These are phyloP conservation scores for Coemansia sp. DNA, from an alignment of 192 early-diverging fungal genomes.

Conservation along the genomic window DNA sequence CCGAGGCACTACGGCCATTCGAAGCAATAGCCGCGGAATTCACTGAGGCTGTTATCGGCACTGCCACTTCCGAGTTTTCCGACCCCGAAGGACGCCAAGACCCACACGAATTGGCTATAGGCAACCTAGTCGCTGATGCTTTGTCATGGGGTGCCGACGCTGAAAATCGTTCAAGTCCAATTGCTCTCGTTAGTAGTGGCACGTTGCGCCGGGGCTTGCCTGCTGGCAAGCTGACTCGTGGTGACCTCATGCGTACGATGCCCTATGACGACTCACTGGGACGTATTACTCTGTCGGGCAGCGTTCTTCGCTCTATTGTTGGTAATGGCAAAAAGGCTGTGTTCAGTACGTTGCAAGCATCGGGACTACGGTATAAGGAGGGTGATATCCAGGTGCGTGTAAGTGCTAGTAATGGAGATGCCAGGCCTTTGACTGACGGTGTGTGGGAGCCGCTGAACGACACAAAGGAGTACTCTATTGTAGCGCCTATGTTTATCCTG, in stretches of 20 bases:
- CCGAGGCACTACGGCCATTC: conserved; percentile 23
- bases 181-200: conserved; percentile 67
- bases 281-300: conserved; percentile 57
- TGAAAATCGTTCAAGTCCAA: conserved; percentile 5
- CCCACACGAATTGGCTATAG: conserved; percentile 62
- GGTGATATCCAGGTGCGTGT: conserved; percentile 13
- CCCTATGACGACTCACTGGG: conserved; percentile 69
- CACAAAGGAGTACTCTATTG: conserved; percentile 50
- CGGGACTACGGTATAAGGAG: conserved; percentile 56
- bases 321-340: conserved; percentile 40
- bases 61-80: conserved; percentile 48
- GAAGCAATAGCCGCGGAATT: conserved; percentile 20
- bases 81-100: conserved; percentile 44
- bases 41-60: conserved; percentile 49
- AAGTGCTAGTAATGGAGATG: conserved; percentile 2
- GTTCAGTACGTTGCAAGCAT: conserved; percentile 62
- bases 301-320: conserved; percentile 58
- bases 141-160: conserved; percentile 50
- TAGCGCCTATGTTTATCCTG: conserved; percentile 63
- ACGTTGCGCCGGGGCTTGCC: conserved; percentile 63
- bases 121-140: conserved; percentile 68
- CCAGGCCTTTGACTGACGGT: conserved; percentile 22
- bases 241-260: conserved; percentile 60
- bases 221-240: conserved; percentile 60
- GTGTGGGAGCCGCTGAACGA: conserved; percentile 51